Percentiles rank a stretch among this genome's conserved stretches.
These are phyloP conservation scores for Allium sativum DNA, from an alignment of 106 monocot genomes.

Conservation along the genomic window DNA sequence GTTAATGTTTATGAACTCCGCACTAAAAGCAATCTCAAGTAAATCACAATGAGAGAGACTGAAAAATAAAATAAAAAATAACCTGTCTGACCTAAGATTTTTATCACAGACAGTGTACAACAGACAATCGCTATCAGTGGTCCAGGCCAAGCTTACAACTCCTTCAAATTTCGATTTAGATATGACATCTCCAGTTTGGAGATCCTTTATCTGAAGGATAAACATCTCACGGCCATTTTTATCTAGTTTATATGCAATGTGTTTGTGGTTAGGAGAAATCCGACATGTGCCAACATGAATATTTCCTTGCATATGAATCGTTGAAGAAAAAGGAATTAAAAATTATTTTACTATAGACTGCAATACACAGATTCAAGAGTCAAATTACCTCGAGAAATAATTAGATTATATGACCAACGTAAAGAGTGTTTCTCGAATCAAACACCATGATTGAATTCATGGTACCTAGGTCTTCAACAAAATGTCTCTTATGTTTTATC, in stretches of 20 bases:
- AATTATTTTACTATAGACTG: no score
- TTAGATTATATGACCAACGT: no score
- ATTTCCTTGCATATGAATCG: constrained; percentile 50
- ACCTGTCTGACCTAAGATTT: constrained; percentile 75
- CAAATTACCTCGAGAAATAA: no score
- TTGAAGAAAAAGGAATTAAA: no score
- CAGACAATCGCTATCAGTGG: constrained; percentile 40
- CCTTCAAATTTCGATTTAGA: constrained; percentile 32
- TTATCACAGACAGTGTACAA: constrained; percentile 79
- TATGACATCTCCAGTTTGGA: constrained; percentile 38
- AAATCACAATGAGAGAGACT: no score
- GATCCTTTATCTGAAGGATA: constrained; percentile 65
- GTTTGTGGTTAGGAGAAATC: constrained; percentile 77
- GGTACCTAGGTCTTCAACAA: constrained; percentile 19
- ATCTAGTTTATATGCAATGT: constrained; percentile 89
- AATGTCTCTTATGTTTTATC: constrained; percentile 65
- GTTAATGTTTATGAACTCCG: no score
- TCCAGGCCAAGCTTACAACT: constrained; percentile 82
- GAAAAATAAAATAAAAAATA: constrained; percentile 21
- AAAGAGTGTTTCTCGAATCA: no score
- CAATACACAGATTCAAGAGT: no score
- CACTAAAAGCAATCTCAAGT: no score
- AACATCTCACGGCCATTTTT: constrained; percentile 62
- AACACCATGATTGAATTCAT: no score
- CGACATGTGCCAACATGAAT: constrained; percentile 86